These are phyloP conservation scores for Caloboletus firmus DNA, from an alignment of 1,284 basidiomycete species.

Conservation along the genomic window DNA sequence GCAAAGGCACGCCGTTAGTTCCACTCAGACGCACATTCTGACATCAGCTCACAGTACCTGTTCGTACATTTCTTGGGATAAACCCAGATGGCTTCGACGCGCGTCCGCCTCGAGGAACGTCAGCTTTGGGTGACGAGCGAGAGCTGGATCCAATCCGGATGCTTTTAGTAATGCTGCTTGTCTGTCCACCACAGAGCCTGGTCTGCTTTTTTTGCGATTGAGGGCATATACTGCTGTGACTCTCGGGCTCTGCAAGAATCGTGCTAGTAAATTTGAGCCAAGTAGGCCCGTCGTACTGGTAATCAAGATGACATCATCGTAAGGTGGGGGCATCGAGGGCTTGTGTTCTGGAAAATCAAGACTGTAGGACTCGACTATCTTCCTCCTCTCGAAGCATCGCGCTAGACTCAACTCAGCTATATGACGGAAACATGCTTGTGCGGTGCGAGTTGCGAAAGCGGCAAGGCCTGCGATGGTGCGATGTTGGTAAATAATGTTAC, in stretches of 20 bases:
- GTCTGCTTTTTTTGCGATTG: conserved; percentile 13
- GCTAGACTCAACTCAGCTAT: conserved; percentile 9
- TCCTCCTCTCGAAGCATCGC: conserved; percentile 20
- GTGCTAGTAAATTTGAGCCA: conserved; percentile 23
- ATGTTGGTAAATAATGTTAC: conserved; percentile 38
- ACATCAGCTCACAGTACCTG: conserved; percentile 6
- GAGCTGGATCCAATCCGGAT: conserved; percentile 22
- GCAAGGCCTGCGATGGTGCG: conserved; percentile 35
- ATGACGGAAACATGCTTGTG: conserved; percentile 11
- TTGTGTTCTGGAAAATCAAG: conserved; percentile 12
- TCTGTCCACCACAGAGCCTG: conserved; percentile 9
- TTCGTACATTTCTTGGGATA: conserved; percentile 8
- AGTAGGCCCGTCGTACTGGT: conserved; percentile 32
- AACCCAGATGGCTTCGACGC: conserved; percentile 6
- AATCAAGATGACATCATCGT: conserved; percentile 23
- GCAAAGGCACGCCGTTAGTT: conserved; percentile 6
- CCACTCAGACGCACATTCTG: background rate
- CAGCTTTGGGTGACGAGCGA: conserved; percentile 17
- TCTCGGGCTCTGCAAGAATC: conserved; percentile 5
- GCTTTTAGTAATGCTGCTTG: conserved; percentile 30
- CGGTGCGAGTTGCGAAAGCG: conserved; percentile 16
- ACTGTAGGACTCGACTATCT: conserved; percentile 5
- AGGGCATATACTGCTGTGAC: conserved; percentile 25
- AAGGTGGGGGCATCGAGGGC: conserved; percentile 1
- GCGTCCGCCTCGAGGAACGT: conserved; percentile 18